A percentile compares a stretch with the other conserved stretches of the same genome.
These are phyloP conservation scores for Hypoxylon fragiforme DNA, from an alignment of 495 filamentous ascomycete species.

Conservation along the genomic window DNA sequence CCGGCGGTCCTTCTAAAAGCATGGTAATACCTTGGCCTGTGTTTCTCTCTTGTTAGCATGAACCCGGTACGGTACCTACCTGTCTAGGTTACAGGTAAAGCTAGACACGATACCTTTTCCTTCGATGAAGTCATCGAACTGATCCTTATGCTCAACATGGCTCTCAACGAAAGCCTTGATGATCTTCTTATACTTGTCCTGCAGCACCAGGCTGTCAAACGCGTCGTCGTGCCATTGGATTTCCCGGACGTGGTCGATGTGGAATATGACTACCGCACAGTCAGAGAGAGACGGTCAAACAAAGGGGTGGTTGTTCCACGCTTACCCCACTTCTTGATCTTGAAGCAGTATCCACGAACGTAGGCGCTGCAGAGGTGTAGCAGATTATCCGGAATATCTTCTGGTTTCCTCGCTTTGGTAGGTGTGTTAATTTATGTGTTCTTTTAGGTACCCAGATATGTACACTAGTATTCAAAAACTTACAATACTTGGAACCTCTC, in stretches of 20 bases:
- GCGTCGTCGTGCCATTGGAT: conserved; percentile 59
- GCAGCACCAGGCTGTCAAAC: conserved; percentile 62
- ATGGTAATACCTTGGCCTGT: conserved; percentile 55
- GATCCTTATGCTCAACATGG: conserved; percentile 50
- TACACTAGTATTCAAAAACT: not conserved
- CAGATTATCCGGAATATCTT: too few relatives aligned
- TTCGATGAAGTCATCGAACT: conserved; percentile 66
- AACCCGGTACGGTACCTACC: too few relatives aligned
- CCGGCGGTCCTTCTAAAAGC: conserved; percentile 59
- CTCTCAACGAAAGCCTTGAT: conserved; percentile 57
- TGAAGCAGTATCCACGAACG: conserved; percentile 53
- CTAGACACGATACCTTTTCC: conserved; percentile 53
- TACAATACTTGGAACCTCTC: not conserved
- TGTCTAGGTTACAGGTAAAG: too few relatives aligned
- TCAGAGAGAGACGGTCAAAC: not conserved
- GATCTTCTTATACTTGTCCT: conserved; percentile 55
- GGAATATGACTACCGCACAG: conserved; percentile 35
- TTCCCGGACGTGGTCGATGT: conserved; percentile 42
- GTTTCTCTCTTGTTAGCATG: too few relatives aligned
- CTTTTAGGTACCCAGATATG: too few relatives aligned
- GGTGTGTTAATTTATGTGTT: not conserved
- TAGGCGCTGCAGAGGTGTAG: conserved; percentile 46
- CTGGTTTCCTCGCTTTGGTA: conserved; percentile 8
- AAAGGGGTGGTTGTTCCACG: not conserved
- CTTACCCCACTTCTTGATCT: conserved; percentile 52